A percentile compares a stretch with the other conserved stretches of the same genome.
Evolutionary conservation across 2,329 filamentous ascomycete species (phyloP).

Genomic region (Neofusicoccum ribis): DNA sequence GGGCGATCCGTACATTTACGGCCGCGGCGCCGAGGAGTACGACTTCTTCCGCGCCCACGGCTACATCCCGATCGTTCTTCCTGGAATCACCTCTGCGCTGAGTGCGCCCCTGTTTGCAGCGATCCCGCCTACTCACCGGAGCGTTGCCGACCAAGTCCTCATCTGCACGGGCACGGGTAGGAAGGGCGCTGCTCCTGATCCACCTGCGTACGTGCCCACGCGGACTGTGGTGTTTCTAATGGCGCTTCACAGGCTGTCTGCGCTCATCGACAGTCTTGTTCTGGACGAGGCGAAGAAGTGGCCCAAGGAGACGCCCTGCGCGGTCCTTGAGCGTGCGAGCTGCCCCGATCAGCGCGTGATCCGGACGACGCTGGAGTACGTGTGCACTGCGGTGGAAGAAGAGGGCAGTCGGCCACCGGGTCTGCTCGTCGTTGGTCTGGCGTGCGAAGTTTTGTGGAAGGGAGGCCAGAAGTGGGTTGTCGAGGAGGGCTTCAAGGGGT

Average conservation of each 20-base stretch:
- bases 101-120: constrained; percentile 84
- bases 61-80: constrained; percentile 71
- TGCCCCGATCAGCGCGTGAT: constrained; percentile 95
- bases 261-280: constrained; percentile 68
- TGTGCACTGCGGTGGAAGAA: constrained; percentile 79
- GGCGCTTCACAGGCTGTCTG: constrained; percentile 82
- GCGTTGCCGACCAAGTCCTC: constrained; percentile 87
- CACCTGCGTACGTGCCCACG: constrained; percentile 73
- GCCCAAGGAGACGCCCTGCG: constrained; percentile 79
- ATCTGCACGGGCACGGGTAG: constrained; percentile 96
- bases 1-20: constrained; percentile 95
- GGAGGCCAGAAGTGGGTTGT: constrained; percentile 73
- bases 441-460: constrained; percentile 74
- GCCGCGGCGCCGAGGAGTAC: constrained; percentile 89
- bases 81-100: constrained; percentile 86
- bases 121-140: constrained; percentile 85
- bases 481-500: constrained; percentile 79
- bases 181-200: constrained; percentile 79
- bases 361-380: constrained; percentile 76
- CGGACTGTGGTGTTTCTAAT: constrained; percentile 93
- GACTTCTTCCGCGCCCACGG: constrained; percentile 76
- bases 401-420: constrained; percentile 89
- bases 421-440: constrained; percentile 77
- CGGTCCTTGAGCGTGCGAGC: constrained; percentile 88
- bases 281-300: constrained; percentile 50